Evolutionary conservation across 2,329 filamentous ascomycete species (phyloP), one percentile per base, ranked within the genome.

Genomic region (Trichophyton equinum): DNA sequence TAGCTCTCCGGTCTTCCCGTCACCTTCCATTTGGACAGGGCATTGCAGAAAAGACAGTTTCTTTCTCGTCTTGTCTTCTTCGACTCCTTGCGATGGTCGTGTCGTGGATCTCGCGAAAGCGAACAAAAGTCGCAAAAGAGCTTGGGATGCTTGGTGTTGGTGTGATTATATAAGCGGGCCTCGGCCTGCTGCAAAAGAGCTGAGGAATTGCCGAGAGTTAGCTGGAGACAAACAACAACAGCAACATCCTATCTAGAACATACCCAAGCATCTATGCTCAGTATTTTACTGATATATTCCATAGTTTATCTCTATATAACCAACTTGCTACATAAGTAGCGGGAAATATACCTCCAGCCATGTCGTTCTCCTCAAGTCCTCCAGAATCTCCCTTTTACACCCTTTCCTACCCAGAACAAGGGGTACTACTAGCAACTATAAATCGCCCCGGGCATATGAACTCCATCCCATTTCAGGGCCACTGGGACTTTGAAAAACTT

Each of bases 381-480:
- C 64, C 64, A 8, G 18, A 42, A 7, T 65, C 64, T 15, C 59
- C 64, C 36, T 57, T 62, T 25, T 69, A 73, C 59, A 51, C 66
- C 56, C 73, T 72, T 61, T 66, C 70, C 55, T 74, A 76, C 68
- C 78, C 78, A 65, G 64, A 68, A 49, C 65, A 71, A 18, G 68
- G 71, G 56, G 68, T 78, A 65, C 68, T 79, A 58, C 69, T 79
- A 62, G 72, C 78, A 62, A 75, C 77, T 62, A 73, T 78, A 60
- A 73, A 74, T 59, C 70, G 75, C 4, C 69, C 71, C 25, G 67
- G 70, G 27, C 68, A 72, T 33, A 72, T 74, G 63, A 78, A 78
- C 65, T 73, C 73, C 22, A 71, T 78, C 61, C 70, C 71, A 38
- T 68, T 67, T 36, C 66, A 70, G 6, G 73, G 71, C 13, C 73